Percentiles rank a stretch among this genome's conserved stretches.
phyloP scores from a whole-genome alignment of 768 basidiomycete genomes.

The Russula brevipes region DNA sequence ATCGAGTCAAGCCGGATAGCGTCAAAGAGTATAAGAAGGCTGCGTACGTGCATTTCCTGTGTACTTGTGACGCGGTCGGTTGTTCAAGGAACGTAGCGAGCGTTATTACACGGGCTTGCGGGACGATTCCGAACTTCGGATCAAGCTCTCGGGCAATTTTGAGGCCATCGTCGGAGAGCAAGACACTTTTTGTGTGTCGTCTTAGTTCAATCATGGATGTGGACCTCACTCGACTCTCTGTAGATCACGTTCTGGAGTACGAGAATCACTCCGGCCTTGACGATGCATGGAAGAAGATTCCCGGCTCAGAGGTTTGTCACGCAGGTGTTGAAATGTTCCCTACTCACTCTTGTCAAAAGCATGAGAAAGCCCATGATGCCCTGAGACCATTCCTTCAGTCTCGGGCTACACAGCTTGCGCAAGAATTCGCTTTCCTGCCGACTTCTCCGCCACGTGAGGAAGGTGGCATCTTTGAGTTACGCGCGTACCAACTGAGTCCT shows the following conservation, averaged over 20 bases:
- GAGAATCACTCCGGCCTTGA: constrained; percentile 91
- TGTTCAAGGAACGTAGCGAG: constrained; percentile 46
- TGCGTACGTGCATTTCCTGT: constrained; percentile 50
- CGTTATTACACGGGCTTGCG: constrained; percentile 79
- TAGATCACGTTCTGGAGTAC: constrained; percentile 81
- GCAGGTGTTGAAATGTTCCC: background rate
- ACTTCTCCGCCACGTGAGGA: constrained; percentile 80
- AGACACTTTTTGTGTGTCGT: constrained; percentile 66
- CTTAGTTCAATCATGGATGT: background rate
- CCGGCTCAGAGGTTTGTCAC: constrained; percentile 55
- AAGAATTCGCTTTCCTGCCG: constrained; percentile 95
- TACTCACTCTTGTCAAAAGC: constrained; percentile 36
- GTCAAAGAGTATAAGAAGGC: constrained; percentile 82
- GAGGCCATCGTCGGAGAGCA: constrained; percentile 87
- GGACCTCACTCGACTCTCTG: background rate
- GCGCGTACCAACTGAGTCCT: constrained; percentile 82
- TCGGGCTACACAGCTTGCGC: constrained; percentile 72
- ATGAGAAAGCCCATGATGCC: constrained; percentile 59
- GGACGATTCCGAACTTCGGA: constrained; percentile 63
- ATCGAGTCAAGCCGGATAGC: constrained; percentile 78
- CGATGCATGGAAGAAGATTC: constrained; percentile 59
- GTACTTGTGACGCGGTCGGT: constrained; percentile 4
- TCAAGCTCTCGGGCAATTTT: constrained; percentile 93
- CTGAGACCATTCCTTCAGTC: constrained; percentile 74
- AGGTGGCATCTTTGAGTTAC: constrained; percentile 91